phyloP scores from a whole-genome alignment of 371 early-diverging fungal species.

The Mortierella sp. region DNA sequence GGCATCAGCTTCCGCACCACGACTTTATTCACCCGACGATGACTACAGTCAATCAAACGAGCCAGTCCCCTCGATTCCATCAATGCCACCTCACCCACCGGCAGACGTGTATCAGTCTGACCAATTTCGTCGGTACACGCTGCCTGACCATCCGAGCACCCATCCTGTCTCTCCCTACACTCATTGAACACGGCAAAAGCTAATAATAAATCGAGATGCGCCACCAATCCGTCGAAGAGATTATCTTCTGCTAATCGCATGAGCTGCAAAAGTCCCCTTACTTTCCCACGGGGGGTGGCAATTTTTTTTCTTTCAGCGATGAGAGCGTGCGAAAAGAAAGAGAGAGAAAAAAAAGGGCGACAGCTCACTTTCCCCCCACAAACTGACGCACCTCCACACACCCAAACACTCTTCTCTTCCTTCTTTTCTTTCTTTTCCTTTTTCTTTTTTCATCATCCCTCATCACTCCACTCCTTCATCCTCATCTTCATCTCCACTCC shows the following conservation, averaged over 20 bases:
- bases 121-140: neutral
- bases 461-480: neutral
- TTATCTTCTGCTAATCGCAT: neutral
- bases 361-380: neutral
- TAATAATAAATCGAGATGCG: neutral
- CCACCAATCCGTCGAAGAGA: neutral
- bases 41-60: neutral
- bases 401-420: no score
- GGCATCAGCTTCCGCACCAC: neutral
- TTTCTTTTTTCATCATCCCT: conserved; percentile 4
- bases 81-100: neutral
- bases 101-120: neutral
- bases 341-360: neutral
- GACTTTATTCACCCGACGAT: neutral
- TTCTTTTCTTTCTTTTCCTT: neutral
- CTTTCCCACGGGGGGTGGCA: conserved; percentile 22
- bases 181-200: neutral
- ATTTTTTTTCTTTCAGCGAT: neutral
- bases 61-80: neutral
- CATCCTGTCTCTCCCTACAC: neutral
- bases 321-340: conserved; percentile 3
- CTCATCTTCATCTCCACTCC: neutral
- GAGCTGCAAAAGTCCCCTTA: neutral
- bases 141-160: neutral
- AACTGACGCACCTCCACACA: neutral